Evolutionary conservation across 805 yeast species (phyloP).

Genomic region (Candida awuae): DNA sequence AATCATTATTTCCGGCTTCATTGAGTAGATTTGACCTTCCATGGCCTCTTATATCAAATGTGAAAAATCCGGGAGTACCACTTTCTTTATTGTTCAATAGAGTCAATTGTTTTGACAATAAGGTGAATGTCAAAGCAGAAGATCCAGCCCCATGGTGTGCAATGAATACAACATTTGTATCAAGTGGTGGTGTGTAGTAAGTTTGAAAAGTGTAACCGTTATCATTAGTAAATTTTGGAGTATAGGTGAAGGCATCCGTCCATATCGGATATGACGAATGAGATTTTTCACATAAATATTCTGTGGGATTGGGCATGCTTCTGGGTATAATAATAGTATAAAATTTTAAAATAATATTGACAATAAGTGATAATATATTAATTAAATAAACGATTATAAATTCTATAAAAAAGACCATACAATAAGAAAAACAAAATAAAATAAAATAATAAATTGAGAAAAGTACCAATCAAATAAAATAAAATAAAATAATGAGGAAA

Average conservation of each 20-base stretch:
- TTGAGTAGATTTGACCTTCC: slow-evolving; percentile 41
- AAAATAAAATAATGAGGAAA: not conserved
- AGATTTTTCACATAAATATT: not conserved
- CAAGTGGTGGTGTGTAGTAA: slow-evolving; percentile 48
- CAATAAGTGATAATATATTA: not conserved
- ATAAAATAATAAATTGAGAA: slow-evolving; percentile 1
- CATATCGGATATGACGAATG: no score
- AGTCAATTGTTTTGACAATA: slow-evolving; percentile 35
- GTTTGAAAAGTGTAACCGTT: slow-evolving; percentile 38
- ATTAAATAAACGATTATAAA: not conserved
- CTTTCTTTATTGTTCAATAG: slow-evolving; percentile 19
- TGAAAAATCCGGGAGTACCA: slow-evolving; percentile 59
- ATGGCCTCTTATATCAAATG: slow-evolving; percentile 83
- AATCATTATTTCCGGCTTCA: slow-evolving; percentile 25
- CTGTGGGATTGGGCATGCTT: no score
- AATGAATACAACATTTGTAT: slow-evolving; percentile 49
- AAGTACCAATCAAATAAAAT: not conserved
- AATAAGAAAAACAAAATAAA: slow-evolving; percentile 1
- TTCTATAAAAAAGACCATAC: slow-evolving; percentile 7
- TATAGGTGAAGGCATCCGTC: no score
- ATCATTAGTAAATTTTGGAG: no score
- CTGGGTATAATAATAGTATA: not conserved
- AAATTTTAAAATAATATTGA: slow-evolving; percentile 1
- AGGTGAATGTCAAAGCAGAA: slow-evolving; percentile 67
- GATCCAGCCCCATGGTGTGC: slow-evolving; percentile 97